Evolutionary conservation across 495 filamentous ascomycete genomes (phyloP).

Genomic region (Penicillium roqueforti): DNA sequence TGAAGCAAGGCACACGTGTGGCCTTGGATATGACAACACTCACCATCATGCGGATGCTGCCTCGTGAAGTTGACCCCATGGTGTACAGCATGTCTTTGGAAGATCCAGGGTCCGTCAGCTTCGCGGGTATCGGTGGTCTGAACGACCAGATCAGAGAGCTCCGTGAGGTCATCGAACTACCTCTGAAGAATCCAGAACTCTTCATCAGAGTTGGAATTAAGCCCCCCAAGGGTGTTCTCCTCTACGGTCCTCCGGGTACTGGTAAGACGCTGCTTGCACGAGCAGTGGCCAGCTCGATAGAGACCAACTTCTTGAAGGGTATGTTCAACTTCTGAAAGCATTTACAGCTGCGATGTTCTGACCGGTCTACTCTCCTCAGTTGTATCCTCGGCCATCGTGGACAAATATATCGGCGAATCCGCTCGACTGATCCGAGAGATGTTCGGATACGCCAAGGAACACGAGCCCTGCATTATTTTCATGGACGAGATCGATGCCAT

Average conservation of each 20-base stretch:
- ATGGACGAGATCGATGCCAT: constrained; percentile 99
- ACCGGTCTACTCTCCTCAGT: constrained; percentile 50
- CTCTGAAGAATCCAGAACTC: constrained; percentile 97
- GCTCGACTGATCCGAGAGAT: constrained; percentile 97
- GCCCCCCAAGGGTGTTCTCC: constrained; percentile 93
- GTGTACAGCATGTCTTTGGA: constrained; percentile 99
- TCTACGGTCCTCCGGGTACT: constrained; percentile 97
- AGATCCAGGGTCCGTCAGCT: constrained; percentile 96
- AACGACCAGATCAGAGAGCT: constrained; percentile 99
- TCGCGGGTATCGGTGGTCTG: constrained; percentile 96
- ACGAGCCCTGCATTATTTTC: constrained; percentile 99
- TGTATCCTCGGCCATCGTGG: constrained; percentile 98
- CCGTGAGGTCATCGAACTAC: constrained; percentile 95
- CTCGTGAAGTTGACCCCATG: constrained; percentile 94
- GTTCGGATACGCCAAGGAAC: constrained; percentile 99
- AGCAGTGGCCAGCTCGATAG: constrained; percentile 93
- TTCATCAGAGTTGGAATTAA: constrained; percentile 98
- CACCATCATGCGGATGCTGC: constrained; percentile 99
- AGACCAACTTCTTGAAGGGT: constrained; percentile 99
- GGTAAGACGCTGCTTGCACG: constrained; percentile 95
- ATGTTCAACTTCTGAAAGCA: constrained; percentile 14
- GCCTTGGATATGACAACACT: constrained; percentile 99
- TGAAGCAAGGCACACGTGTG: constrained; percentile 97
- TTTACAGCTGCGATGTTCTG: constrained; percentile 13
- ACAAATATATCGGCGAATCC: constrained; percentile 99